Evolutionary conservation across 2,329 filamentous ascomycete species (phyloP), one percentile per base, ranked within the genome.

Genomic region (Aspergillus sp.): DNA sequence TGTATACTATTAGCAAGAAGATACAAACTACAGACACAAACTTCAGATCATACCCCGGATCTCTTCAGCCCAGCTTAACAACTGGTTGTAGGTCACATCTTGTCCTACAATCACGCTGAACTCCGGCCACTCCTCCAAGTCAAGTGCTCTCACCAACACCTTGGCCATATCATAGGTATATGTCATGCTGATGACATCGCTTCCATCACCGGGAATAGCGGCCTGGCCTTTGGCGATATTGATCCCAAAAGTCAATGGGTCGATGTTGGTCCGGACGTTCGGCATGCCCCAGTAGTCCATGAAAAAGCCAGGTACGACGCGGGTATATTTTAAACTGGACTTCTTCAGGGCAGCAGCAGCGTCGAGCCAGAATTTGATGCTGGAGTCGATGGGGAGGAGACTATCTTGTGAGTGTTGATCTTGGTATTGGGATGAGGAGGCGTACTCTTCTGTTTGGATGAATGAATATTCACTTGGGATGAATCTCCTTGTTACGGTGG

Each of bases 141-240:
- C 65, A 10, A 79, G 50, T 4, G 64, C 44, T 5, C 62, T 65
- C 6, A 65, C 67, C 5, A 76, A 63, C 42, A 74, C 77, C 31
- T 57, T 65, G 3, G 68, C 75, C 33, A 80, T 59, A 51, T 80
- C 76, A 5, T 58, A 58, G 1, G 68, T 74, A 50, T 77, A 72
- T 0, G 75, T 79, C 54, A 77, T 72, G 3, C 65, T 57, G 7
- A 74, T 61, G 3, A 58, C 57, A 5, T 59, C 63, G n/a, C 72
- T 61, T 0, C 77, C 77, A 19, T 69, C 61, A 0, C 73, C 75
- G 0, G 76, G 75, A 13, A 78, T 70, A 8, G 68, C 72, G 1
- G 76, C 76, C 3, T 58, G 58, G 9, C 71, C 68, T 46, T 65
- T 63, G 4, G 54, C 44, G 7, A 77, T 65, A 50, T 78, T 72